Evolutionary conservation across 164 flowering plant genomes (phyloP), one percentile per base, ranked within the genome.

Genomic region (Malania oleifera): DNA sequence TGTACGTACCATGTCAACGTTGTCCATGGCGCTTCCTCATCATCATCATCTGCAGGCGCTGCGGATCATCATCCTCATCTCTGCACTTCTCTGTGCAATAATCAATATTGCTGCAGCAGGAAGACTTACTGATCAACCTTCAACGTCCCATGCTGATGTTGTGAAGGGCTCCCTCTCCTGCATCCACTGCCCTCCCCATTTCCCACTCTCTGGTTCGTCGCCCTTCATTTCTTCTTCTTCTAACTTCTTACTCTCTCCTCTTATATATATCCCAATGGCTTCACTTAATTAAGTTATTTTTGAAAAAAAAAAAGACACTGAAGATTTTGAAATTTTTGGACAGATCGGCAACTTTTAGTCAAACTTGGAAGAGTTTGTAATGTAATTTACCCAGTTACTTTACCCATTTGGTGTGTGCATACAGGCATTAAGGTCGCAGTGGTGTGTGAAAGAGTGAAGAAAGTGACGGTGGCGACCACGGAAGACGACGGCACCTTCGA

Each of bases 121-220:
- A n/a, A n/a, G n/a, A n/a, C n/a, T n/a, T n/a, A n/a, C n/a, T n/a
- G 24, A 73, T 23, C 53, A 77, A 37, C 62, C 64, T 34, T 70
- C 82, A 1, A 35, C 71, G 1, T 64, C 77, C 70, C 65, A 39
- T 13, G 38, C 11, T 34, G 38, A 50, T 44, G 68, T 60, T 5
- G 55, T 81, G 7, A 72, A 75, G 70, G 85, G 75, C 52, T 72
- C 77, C 1, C 78, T 81, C 37, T 63, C 79, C 50, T 83, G 89
- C 70, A 70, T 68, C 24, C 82, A 79, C 56, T 81, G 89, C 65
- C 9, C 19, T 7, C 41, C n/a, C 28, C 57, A 65, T 29, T 41
- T 52, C 12, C 67, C 67, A 44, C 59, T 71, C 25, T 62, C 82
- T 13, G 85, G 89, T 83, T 49, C 15, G 54, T n/a, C 15, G 31